Conservation (phyloP, 495 filamentous ascomycete genomes). For the Trichoderma asperelloides region DNA sequence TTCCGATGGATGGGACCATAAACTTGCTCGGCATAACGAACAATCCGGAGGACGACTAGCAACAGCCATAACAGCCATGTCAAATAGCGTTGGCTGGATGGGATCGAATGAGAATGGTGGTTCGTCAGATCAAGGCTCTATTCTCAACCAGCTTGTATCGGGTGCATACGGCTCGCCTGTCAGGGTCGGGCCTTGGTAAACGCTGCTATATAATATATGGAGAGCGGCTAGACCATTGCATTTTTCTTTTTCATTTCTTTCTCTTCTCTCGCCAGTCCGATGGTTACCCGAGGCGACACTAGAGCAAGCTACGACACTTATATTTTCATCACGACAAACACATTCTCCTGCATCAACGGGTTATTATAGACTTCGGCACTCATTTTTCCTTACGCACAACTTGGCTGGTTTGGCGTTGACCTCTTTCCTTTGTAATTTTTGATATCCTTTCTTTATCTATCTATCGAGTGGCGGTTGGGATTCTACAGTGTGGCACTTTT, state of each 20-base stretch:
- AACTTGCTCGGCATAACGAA: constrained; percentile 78
- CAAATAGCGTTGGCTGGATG: constrained; percentile 69
- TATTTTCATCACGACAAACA: background rate
- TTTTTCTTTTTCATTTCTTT: no score
- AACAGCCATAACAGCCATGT: constrained; percentile 68
- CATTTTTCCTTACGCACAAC: constrained; percentile 1
- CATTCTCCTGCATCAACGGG: background rate
- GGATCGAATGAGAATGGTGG: constrained; percentile 37
- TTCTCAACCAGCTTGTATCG: constrained; percentile 69
- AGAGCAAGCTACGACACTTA: background rate
- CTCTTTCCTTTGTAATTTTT: constrained; percentile 3
- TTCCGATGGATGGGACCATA: constrained; percentile 89
- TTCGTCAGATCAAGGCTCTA: constrained; percentile 48
- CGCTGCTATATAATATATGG: background rate
- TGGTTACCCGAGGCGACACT: background rate
- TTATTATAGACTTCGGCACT: constrained; percentile 6
- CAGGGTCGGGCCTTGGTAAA: constrained; percentile 63
- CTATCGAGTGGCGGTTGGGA: constrained; percentile 1
- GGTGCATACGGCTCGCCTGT: constrained; percentile 72
- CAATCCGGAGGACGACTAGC: constrained; percentile 75
- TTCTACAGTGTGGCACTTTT: background rate
- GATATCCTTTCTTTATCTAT: constrained; percentile 3
- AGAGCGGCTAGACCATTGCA: no score
- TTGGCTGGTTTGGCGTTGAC: background rate
- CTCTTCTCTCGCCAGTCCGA: no score